Base-by-base conservation (phyloP, 257 asterid genomes). In the Gynochthodes officinalis region DNA sequence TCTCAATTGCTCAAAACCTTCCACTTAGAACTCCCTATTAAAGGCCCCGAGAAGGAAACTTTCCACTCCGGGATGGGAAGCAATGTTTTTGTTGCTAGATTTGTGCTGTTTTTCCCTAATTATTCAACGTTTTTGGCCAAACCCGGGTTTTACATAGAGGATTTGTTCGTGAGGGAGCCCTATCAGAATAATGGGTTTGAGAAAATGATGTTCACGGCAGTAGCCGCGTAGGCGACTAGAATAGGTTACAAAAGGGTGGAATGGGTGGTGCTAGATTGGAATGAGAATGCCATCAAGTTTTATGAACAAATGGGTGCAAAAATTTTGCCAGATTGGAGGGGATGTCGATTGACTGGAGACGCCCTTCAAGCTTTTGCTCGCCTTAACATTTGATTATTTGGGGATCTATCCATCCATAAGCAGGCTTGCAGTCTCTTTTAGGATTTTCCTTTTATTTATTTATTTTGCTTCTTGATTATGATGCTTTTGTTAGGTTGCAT, bases 221-320 rank as follows among this genome's bases (percentile, higher is more conserved):
- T 94, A 79, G 97, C 95, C 2, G 80, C 79, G 15, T 97, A 89
- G 83, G 99, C 97, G 43, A 90, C 97, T 44, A 89, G 84, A 82
- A 87, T 91, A 93, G 96, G 96, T 53, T 87, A 85, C 35, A 96
- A 91, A 23, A 84, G 96, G 48, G 96, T 93, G 79, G 98, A 93
- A 70, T 90, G 97, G 99, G 97, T 88, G 78, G 97, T 89, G 61
- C 85, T 89, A 28, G 97, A 91, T 68, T 88, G 97, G 96, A 93
- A 93, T 44, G 80, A 59, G 64, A 88, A 83, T 71, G 97, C 97
- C 28, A 80, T 91, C 0, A 58, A 67, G 54, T 94, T 94, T 64
- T 94, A 89, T 60, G 95, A 91, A 87, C 86, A 84, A 78, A 89
- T 91, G 90, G 97, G 97, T 42, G 97, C 97, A 7, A 65, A 89